phyloP scores from a whole-genome alignment of 495 filamentous ascomycete species.

The Aspergillus olivimuriae region DNA sequence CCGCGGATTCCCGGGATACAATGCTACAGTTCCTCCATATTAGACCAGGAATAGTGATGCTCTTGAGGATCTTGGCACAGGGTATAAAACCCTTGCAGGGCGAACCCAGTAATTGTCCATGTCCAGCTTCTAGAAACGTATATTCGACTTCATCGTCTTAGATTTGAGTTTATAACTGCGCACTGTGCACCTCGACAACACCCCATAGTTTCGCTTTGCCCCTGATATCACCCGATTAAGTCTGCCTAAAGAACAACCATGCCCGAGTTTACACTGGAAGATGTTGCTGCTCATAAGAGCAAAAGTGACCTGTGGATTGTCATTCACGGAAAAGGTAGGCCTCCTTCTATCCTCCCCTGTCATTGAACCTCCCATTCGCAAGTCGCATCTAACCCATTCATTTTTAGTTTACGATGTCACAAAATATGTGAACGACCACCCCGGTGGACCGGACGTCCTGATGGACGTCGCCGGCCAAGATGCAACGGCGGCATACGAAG shows the following conservation, averaged over 20 bases:
- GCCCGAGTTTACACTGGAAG: slow-evolving; percentile 28
- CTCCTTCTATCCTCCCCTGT: not conserved
- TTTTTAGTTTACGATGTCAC: slow-evolving; percentile 50
- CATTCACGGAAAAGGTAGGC: slow-evolving; percentile 45
- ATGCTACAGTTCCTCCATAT: too few relatives aligned
- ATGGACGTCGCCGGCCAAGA: slow-evolving; percentile 45
- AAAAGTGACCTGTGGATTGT: slow-evolving; percentile 44
- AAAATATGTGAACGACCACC: slow-evolving; percentile 46
- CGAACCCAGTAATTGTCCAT: too few relatives aligned
- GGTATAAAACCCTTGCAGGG: too few relatives aligned
- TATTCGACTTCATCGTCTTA: too few relatives aligned
- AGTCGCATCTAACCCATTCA: not conserved
- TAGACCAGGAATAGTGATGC: too few relatives aligned
- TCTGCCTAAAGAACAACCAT: slow-evolving; percentile 3
- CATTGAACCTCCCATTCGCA: too few relatives aligned
- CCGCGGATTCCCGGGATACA: too few relatives aligned
- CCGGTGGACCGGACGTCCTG: slow-evolving; percentile 45
- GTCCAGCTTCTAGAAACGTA: too few relatives aligned
- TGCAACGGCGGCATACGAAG: slow-evolving; percentile 45
- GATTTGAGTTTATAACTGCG: too few relatives aligned
- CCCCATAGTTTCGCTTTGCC: too few relatives aligned
- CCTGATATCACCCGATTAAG: not conserved
- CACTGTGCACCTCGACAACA: too few relatives aligned
- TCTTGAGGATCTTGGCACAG: too few relatives aligned
- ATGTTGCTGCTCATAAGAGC: slow-evolving; percentile 41